Percentiles rank a stretch among this genome's conserved stretches.
Evolutionary conservation across 2,329 filamentous ascomycete genomes (phyloP).

Genomic region (Neofusicoccum laricinum): DNA sequence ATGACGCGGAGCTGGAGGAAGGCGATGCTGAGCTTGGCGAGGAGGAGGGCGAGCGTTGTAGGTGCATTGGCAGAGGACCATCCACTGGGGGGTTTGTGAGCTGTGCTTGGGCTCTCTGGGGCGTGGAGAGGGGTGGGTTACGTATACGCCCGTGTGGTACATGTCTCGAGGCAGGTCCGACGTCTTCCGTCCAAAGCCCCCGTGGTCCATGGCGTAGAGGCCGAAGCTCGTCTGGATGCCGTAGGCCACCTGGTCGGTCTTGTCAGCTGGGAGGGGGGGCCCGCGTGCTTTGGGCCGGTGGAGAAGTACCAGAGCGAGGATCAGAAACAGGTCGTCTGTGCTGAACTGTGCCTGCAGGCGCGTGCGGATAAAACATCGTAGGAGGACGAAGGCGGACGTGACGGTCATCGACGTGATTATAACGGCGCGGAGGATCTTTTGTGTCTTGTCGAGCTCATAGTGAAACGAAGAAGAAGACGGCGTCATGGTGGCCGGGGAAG

Average conservation of each 20-base stretch:
- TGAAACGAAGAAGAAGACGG: not conserved
- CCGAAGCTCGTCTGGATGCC: not conserved
- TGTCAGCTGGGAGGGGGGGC: too few relatives aligned
- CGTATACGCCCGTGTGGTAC: not conserved
- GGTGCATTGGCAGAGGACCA: not conserved
- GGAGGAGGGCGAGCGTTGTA: not conserved
- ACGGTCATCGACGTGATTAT: not conserved
- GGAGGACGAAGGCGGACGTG: not conserved
- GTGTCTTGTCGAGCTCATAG: not conserved
- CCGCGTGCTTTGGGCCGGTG: too few relatives aligned
- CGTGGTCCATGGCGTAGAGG: not conserved
- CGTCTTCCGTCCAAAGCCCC: not conserved
- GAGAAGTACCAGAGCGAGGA: too few relatives aligned
- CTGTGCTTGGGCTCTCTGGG: too few relatives aligned
- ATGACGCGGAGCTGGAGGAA: constrained; percentile 8
- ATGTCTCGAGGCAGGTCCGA: not conserved
- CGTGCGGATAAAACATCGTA: not conserved
- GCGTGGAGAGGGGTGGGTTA: not conserved
- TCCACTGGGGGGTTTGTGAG: not conserved
- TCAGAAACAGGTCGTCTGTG: too few relatives aligned
- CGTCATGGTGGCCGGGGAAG: not conserved
- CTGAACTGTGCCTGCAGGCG: too few relatives aligned
- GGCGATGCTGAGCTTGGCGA: constrained; percentile 13
- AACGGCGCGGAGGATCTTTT: not conserved
- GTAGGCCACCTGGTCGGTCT: not conserved